Evolutionary conservation across 495 filamentous ascomycete genomes (phyloP), one percentile per base, ranked within the genome.

Genomic region (Xylaria castorea): DNA sequence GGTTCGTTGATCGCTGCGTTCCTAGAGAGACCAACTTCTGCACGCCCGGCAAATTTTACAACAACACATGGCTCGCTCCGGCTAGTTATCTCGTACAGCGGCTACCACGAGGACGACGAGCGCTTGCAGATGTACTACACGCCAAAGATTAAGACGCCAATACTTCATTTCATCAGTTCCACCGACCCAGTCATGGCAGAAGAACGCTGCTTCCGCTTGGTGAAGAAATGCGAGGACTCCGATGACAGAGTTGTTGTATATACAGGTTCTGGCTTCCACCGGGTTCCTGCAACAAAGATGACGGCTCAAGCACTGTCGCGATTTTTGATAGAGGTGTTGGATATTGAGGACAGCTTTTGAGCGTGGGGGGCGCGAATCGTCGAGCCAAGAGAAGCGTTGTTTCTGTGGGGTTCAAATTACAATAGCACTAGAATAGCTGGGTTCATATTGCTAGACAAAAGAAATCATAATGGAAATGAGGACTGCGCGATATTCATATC

Each of bases 191-290:
- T 61, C 12, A 61, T 61, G 57, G 57, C 57, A 18, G 57, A 61
- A 38, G 57, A 61, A 38, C 57, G 57, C 12, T 61, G 57, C 57
- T 61, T 61, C 57, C 57, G 57, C 18, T 61, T 61, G 25, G 57
- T 61, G 12, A 61, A 16, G 3, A 22, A 16, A 61, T 61, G 57
- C 32, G 57, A 61, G 18, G 57, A 61, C 18, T 12, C 57, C 57
- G 57, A 61, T 5, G 57, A 61, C 32, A 32, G 18, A 61, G 57
- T 61, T 3, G 57, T 61, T 38, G 57, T 61, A 3, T 61, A 61
- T 30, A 61, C 27, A 5, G 57, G 57, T 38, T 61, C 57, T 12
- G 57, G 57, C 8, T 61, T 61, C 14, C 57, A 61, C 32, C 57
- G 57, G 7, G 57, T 61, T n/a, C 57, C 57, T n/a, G 32, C 57